A percentile compares a stretch with the other conserved stretches of the same genome.
Conservation (phyloP, 495 filamentous ascomycete genomes). For the Hypoxylon perforatum region DNA sequence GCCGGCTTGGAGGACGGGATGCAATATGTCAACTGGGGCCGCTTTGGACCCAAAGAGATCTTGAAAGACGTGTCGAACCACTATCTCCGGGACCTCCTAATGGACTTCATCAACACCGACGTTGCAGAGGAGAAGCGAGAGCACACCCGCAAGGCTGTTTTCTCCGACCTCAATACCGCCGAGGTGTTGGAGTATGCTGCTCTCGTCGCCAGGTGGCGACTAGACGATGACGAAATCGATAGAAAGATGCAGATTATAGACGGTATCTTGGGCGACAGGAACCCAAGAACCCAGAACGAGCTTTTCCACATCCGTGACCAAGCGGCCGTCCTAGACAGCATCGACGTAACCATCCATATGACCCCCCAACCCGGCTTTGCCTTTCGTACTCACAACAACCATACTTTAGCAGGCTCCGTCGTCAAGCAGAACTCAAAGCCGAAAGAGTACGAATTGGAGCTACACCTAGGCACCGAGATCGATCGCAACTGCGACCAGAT, state of each 20-base stretch:
- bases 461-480: background rate
- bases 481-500: slow-evolving; percentile 12
- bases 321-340: background rate
- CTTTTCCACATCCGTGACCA: background rate
- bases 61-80: slow-evolving; percentile 8
- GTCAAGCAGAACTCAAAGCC: background rate
- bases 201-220: background rate
- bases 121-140: background rate
- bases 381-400: background rate
- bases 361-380: background rate
- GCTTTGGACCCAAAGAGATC: background rate
- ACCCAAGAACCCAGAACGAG: background rate
- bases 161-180: background rate
- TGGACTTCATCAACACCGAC: slow-evolving; percentile 8
- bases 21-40: background rate
- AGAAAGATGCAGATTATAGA: background rate
- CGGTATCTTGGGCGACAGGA: background rate
- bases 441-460: background rate
- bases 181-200: slow-evolving; percentile 1
- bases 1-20: background rate
- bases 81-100: slow-evolving; percentile 6
- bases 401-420: background rate
- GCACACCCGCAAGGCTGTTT: background rate
- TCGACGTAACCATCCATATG: background rate
- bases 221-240: background rate